phyloP scores from a whole-genome alignment of 768 basidiomycete genomes.

The Lentinula sp. region DNA sequence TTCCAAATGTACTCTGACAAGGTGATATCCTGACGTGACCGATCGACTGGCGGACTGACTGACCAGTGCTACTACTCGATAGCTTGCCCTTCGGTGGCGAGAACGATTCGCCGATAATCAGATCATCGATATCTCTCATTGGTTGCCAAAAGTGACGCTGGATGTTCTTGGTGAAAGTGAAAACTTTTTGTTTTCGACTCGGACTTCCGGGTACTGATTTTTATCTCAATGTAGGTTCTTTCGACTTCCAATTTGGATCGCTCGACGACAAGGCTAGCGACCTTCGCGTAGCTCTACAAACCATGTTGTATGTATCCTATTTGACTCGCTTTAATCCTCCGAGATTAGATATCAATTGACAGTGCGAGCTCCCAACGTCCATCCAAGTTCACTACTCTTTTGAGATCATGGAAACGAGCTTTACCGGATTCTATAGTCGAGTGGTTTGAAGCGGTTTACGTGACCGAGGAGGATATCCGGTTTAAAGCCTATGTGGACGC shows the following conservation, averaged over 20 bases:
- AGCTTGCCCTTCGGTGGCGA: conserved; percentile 18
- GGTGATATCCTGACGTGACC: conserved; percentile 4
- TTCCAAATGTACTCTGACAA: conserved; percentile 20
- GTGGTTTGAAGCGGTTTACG: background rate
- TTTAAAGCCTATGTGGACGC: conserved; percentile 25
- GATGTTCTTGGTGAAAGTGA: conserved; percentile 30
- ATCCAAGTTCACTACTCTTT: background rate
- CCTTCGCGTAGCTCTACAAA: background rate
- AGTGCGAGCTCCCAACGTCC: background rate
- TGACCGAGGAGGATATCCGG: conserved; percentile 9
- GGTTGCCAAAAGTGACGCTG: conserved; percentile 24
- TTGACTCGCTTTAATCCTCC: background rate
- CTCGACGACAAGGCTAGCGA: conserved; percentile 3
- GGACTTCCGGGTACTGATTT: background rate
- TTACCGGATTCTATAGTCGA: background rate
- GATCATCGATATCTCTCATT: conserved; percentile 17
- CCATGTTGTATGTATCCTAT: background rate
- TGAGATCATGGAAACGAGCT: background rate
- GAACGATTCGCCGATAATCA: conserved; percentile 12
- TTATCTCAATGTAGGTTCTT: conserved; percentile 15
- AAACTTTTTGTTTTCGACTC: background rate
- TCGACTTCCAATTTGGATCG: conserved; percentile 20
- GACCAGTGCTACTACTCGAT: conserved; percentile 10
- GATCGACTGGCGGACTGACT: conserved; percentile 13
- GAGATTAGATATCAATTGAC: background rate